Conservation (phyloP, 2,329 filamentous ascomycete species). For the Laburnicola sp. region DNA sequence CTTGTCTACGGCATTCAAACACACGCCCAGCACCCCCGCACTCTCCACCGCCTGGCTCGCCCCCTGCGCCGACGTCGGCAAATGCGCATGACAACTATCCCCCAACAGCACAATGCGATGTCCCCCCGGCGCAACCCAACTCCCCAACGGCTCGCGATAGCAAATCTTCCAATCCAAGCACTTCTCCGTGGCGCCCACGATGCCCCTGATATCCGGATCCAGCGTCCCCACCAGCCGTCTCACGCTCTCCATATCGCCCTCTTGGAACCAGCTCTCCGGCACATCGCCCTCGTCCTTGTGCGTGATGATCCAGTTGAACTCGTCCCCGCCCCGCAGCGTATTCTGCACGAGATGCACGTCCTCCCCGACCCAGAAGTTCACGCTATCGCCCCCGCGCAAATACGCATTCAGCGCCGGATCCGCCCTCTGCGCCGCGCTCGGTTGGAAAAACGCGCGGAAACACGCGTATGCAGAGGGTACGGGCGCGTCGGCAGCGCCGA, state of each 20-base stretch:
- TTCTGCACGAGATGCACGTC: constrained; percentile 33
- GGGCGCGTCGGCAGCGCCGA: constrained; percentile 53
- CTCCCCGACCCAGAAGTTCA: constrained; percentile 33
- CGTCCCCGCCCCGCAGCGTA: constrained; percentile 29
- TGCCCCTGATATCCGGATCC: constrained; percentile 52
- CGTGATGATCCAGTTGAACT: constrained; percentile 33
- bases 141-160: constrained; percentile 55
- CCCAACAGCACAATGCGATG: constrained; percentile 55
- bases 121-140: constrained; percentile 51
- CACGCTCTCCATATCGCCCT: constrained; percentile 26
- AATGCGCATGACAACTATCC: constrained; percentile 57
- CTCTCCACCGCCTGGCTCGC: constrained; percentile 59
- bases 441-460: constrained; percentile 49
- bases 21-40: constrained; percentile 25
- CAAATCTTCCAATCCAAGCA: constrained; percentile 59
- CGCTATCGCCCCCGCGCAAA: constrained; percentile 19
- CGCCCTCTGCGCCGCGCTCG: constrained; percentile 18
- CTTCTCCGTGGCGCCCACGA: constrained; percentile 50
- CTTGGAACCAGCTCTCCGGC: constrained; percentile 28
- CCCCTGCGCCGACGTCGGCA: constrained; percentile 57
- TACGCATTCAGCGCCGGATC: constrained; percentile 21
- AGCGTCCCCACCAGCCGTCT: constrained; percentile 32
- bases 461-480: constrained; percentile 56
- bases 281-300: constrained; percentile 30
- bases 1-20: constrained; percentile 14